phyloP scores from a whole-genome alignment of 1,284 basidiomycete species.

The Sporisorium graminicola region DNA sequence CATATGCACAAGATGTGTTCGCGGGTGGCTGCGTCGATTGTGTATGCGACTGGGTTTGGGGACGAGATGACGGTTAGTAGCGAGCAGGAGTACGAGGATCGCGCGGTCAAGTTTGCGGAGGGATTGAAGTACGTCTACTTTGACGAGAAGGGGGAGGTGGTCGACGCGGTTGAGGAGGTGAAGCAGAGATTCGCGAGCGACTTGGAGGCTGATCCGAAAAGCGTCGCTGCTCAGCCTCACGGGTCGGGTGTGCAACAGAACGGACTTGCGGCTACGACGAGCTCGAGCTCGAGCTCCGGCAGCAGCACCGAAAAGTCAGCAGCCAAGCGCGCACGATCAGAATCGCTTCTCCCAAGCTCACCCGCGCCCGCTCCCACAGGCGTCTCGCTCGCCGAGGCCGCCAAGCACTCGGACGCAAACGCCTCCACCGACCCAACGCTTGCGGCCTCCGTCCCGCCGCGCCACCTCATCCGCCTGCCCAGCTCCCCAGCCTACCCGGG shows the following conservation, averaged over 20 bases:
- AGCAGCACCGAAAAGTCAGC: background rate
- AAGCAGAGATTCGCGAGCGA: slow-evolving; percentile 34
- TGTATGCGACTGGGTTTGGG: slow-evolving; percentile 75
- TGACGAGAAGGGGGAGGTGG: slow-evolving; percentile 28
- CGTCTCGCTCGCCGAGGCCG: slow-evolving; percentile 44
- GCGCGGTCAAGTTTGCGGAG: slow-evolving; percentile 74
- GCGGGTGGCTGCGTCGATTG: slow-evolving; percentile 76
- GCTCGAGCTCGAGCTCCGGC: background rate
- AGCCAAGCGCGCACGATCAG: slow-evolving; percentile 25
- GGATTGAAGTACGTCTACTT: slow-evolving; percentile 69
- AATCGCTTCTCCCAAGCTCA: slow-evolving; percentile 13
- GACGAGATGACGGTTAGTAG: slow-evolving; percentile 74
- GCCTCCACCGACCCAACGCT: slow-evolving; percentile 17
- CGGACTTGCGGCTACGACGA: background rate
- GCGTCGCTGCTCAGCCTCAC: slow-evolving; percentile 46
- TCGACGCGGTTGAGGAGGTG: slow-evolving; percentile 6
- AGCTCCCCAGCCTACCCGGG: slow-evolving; percentile 29
- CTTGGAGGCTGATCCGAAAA: slow-evolving; percentile 41
- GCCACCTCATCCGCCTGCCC: slow-evolving; percentile 28
- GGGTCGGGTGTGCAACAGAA: background rate
- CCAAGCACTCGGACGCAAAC: slow-evolving; percentile 32
- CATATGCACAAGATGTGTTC: slow-evolving; percentile 77
- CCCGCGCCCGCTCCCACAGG: slow-evolving; percentile 48
- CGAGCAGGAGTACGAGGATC: slow-evolving; percentile 74
- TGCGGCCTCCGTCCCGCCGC: slow-evolving; percentile 26